phyloP scores from a whole-genome alignment of 176 grass and related monocot species.

The Musa beccarii region DNA sequence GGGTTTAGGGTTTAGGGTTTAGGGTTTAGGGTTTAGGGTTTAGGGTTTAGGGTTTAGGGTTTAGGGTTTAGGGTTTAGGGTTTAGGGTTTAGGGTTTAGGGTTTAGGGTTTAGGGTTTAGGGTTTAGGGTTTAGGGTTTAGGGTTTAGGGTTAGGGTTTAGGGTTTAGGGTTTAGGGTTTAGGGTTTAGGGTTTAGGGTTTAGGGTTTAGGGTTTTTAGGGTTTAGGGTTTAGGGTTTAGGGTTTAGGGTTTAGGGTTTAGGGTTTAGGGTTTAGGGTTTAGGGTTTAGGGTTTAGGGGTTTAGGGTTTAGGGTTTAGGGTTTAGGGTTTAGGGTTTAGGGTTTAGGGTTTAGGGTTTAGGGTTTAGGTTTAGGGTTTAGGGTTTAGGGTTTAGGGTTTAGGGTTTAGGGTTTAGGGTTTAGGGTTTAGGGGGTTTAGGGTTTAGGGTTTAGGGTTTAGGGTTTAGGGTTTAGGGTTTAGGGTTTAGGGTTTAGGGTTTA shows the following conservation, averaged over 20 bases:
- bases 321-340: neutral
- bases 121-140: neutral
- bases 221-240: neutral
- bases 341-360: neutral
- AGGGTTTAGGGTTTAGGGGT: neutral
- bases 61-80: neutral
- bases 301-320: neutral
- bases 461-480: neutral
- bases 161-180: neutral
- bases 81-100: neutral
- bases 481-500: neutral
- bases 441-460: neutral
- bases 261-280: neutral
- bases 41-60: neutral
- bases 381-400: neutral
- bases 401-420: neutral
- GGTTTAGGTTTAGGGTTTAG: neutral
- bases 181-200: neutral
- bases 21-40: neutral
- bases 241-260: neutral
- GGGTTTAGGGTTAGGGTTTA: neutral
- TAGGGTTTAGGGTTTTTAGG: neutral
- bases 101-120: neutral
- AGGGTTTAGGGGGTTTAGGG: neutral
- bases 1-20: neutral